Percentiles rank a stretch among this genome's conserved stretches.
phyloP scores from a whole-genome alignment of 2,329 filamentous ascomycete species.

The Sporothrix phasma region DNA sequence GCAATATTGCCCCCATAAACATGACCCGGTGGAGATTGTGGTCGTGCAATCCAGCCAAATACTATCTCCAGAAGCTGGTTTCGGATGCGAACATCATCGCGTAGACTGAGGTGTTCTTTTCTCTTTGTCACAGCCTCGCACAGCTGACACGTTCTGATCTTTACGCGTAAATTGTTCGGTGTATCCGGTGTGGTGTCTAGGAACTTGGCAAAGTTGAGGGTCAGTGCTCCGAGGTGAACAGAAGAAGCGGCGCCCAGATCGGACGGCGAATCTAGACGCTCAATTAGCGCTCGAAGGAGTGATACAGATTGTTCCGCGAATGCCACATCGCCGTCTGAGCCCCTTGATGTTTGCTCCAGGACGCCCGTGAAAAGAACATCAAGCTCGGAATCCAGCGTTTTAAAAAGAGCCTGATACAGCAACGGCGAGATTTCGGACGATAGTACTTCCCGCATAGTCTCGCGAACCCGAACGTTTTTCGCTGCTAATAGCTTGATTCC shows the following conservation, averaged over 20 bases:
- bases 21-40: conserved; percentile 41
- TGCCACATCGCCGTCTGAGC: conserved; percentile 50
- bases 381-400: conserved; percentile 54
- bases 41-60: conserved; percentile 57
- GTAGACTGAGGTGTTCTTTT: conserved; percentile 57
- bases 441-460: conserved; percentile 56
- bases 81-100: conserved; percentile 58
- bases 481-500: conserved; percentile 58
- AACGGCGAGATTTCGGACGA: conserved; percentile 54
- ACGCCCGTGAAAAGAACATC: conserved; percentile 51
- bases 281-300: conserved; percentile 52
- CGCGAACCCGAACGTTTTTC: conserved; percentile 52
- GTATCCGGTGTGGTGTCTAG: conserved; percentile 49
- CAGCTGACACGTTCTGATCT: conserved; percentile 59
- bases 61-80: conserved; percentile 60
- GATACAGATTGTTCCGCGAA: conserved; percentile 60
- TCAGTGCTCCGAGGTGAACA: conserved; percentile 53
- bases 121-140: conserved; percentile 55
- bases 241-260: conserved; percentile 53
- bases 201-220: conserved; percentile 58
- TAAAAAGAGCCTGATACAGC: conserved; percentile 54
- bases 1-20: conserved; percentile 24
- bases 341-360: conserved; percentile 40
- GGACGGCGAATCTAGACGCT: conserved; percentile 52
- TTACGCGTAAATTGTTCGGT: conserved; percentile 48